phyloP scores from a whole-genome alignment of 2,329 filamentous ascomycete species.

The Lasiodiplodia sp. region DNA sequence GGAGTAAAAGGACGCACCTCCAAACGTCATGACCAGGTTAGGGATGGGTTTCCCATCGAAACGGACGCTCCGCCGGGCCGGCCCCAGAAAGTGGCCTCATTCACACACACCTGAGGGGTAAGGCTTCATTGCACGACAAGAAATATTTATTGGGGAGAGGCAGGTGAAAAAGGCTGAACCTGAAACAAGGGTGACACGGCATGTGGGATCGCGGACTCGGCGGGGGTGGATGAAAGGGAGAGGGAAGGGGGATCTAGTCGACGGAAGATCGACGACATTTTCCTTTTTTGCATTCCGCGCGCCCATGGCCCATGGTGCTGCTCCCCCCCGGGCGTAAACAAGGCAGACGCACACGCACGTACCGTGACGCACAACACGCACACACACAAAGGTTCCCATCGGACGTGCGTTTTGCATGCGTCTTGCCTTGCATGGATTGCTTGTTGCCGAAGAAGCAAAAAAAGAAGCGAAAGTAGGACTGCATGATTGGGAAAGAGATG shows the following conservation, averaged over 20 bases:
- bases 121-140: not conserved
- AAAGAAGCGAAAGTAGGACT: not conserved
- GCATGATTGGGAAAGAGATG: slow-evolving; percentile 1
- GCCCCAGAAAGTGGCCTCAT: not conserved
- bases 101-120: too few relatives aligned
- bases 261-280: slow-evolving; percentile 1
- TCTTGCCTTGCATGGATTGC: not conserved
- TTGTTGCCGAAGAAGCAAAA: slow-evolving; percentile 23
- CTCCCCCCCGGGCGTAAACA: not conserved
- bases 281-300: not conserved
- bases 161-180: slow-evolving; percentile 2
- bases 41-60: not conserved
- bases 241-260: not conserved
- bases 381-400: not conserved
- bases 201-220: not conserved
- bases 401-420: not conserved
- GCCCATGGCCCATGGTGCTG: too few relatives aligned
- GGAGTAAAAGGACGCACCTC: not conserved
- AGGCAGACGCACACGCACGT: not conserved
- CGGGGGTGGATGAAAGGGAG: not conserved
- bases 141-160: not conserved
- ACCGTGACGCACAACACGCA: not conserved
- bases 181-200: slow-evolving; percentile 12
- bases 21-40: not conserved
- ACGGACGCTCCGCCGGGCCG: not conserved